A percentile compares a stretch with the other conserved stretches of the same genome.
Evolutionary conservation across 768 basidiomycete genomes (phyloP).

Genomic region (Antrodiella citrinella): DNA sequence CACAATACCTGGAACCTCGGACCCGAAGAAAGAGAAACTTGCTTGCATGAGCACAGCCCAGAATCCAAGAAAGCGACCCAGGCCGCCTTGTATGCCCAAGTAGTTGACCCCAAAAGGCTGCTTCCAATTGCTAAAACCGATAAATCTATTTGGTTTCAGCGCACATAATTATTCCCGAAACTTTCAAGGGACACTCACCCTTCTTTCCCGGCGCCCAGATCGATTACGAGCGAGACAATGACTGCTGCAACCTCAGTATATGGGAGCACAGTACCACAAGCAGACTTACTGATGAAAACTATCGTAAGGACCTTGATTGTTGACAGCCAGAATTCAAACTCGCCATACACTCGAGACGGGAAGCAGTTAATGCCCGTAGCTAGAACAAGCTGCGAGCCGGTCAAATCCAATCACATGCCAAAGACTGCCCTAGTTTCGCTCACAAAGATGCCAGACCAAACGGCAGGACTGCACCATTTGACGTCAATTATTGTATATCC

Average conservation of each 20-base stretch:
- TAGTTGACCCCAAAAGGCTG: slow-evolving; percentile 15
- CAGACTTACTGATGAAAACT: slow-evolving; percentile 20
- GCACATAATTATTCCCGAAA: no score
- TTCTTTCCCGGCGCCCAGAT: slow-evolving; percentile 15
- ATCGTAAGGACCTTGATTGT: slow-evolving; percentile 24
- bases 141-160: slow-evolving; percentile 1
- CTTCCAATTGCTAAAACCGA: slow-evolving; percentile 17
- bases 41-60: slow-evolving; percentile 25
- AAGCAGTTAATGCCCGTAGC: slow-evolving; percentile 19
- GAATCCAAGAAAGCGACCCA: slow-evolving; percentile 26
- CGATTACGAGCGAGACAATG: slow-evolving; percentile 14
- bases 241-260: no score
- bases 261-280: slow-evolving; percentile 7
- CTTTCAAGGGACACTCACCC: slow-evolving; percentile 8
- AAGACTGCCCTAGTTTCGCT: neutral
- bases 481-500: no score
- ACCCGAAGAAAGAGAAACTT: slow-evolving; percentile 34
- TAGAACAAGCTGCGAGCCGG: slow-evolving; percentile 16
- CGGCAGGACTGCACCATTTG: slow-evolving; percentile 1
- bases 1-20: slow-evolving; percentile 22
- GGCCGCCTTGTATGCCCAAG: slow-evolving; percentile 25
- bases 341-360: slow-evolving; percentile 19
- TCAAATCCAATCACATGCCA: slow-evolving; percentile 8
- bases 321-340: slow-evolving; percentile 25
- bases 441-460: slow-evolving; percentile 7